These are phyloP conservation scores for Dovyalis caffra DNA, from an alignment of 345 rosid species.

Conservation along the genomic window DNA sequence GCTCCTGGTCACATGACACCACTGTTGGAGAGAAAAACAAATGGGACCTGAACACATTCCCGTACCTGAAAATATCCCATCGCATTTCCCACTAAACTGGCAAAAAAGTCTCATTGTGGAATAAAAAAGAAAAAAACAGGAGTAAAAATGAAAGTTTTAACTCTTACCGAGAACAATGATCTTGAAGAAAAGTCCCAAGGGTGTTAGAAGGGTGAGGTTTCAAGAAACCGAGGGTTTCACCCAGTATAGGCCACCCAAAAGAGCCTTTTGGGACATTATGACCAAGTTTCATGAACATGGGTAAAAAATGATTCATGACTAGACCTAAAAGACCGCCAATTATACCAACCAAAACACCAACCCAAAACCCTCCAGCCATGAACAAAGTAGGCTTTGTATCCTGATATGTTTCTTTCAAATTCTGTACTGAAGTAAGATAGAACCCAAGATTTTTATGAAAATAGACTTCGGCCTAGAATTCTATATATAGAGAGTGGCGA, in stretches of 20 bases:
- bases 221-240: constrained; percentile 55
- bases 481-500: too few species aligned
- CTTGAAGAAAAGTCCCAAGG: constrained; percentile 43
- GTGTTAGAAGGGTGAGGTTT: constrained; percentile 52
- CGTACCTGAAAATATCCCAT: constrained; percentile 18
- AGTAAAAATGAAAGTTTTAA: too few species aligned
- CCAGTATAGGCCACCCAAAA: constrained; percentile 61
- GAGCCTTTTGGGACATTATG: constrained; percentile 37
- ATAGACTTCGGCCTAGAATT: too few species aligned
- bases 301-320: constrained; percentile 37
- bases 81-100: not conserved
- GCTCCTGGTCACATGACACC: constrained; percentile 24
- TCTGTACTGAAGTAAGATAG: too few species aligned
- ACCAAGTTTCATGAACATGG: constrained; percentile 31
- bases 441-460: too few species aligned
- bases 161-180: constrained; percentile 44
- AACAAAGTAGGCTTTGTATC: not conserved
- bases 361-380: constrained; percentile 38
- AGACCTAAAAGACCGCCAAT: constrained; percentile 22
- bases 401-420: not conserved
- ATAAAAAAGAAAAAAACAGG: too few species aligned
- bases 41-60: constrained; percentile 28
- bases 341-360: constrained; percentile 20
- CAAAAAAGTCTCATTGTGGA: not conserved
- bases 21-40: constrained; percentile 27